These are phyloP conservation scores for Candida sanyiensis DNA, from an alignment of 805 yeast genomes.

Conservation along the genomic window DNA sequence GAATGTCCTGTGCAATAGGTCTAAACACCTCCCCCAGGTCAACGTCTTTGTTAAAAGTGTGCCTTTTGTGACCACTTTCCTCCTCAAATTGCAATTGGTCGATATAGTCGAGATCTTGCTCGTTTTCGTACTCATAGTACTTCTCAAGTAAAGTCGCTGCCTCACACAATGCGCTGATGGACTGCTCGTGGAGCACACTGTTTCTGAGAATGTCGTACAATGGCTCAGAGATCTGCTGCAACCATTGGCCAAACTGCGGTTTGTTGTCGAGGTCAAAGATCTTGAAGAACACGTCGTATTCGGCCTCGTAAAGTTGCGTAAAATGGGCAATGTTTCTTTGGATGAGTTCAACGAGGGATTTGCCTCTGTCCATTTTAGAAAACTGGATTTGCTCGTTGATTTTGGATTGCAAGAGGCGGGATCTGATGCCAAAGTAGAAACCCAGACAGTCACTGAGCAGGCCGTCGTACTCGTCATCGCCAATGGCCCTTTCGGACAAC, in stretches of 20 bases:
- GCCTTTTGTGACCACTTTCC: slow-evolving; percentile 20
- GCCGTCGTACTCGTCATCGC: slow-evolving; percentile 55
- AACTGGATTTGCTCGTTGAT: slow-evolving; percentile 34
- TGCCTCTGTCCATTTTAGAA: slow-evolving; percentile 20
- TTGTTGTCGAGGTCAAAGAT: slow-evolving; percentile 43
- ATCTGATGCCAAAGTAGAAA: slow-evolving; percentile 57
- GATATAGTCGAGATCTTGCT: slow-evolving; percentile 35
- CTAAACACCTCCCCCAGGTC: slow-evolving; percentile 56
- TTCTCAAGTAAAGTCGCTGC: slow-evolving; percentile 63
- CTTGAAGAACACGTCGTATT: slow-evolving; percentile 49
- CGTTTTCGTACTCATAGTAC: slow-evolving; percentile 61
- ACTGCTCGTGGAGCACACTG: slow-evolving; percentile 62
- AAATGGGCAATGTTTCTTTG: slow-evolving; percentile 59
- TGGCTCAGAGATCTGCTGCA: slow-evolving; percentile 65
- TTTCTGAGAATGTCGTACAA: slow-evolving; percentile 66
- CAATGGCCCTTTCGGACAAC: slow-evolving; percentile 33
- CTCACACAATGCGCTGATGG: slow-evolving; percentile 67
- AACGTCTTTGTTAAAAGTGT: slow-evolving; percentile 24
- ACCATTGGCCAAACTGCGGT: slow-evolving; percentile 46
- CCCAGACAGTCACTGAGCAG: slow-evolving; percentile 58
- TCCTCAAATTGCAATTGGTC: background rate
- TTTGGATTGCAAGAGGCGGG: slow-evolving; percentile 39
- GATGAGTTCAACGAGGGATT: slow-evolving; percentile 48
- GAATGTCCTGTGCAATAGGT: slow-evolving; percentile 72
- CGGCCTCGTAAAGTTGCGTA: slow-evolving; percentile 55